Conservation (phyloP, 768 basidiomycete genomes). For the Tricholoma furcatifolium region DNA sequence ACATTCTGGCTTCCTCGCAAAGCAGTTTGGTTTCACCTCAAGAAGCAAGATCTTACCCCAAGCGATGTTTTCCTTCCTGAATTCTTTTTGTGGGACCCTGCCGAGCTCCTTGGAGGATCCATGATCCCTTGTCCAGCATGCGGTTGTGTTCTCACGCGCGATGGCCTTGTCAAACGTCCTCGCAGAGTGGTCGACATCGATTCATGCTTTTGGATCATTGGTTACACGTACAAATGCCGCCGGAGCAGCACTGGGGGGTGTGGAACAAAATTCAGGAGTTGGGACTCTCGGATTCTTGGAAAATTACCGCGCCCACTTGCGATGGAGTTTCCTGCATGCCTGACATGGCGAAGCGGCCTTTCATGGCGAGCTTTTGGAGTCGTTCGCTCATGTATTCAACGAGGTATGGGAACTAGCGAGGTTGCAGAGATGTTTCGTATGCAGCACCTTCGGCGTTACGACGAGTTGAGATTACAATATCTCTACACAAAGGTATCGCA, state of each 20-base stretch:
- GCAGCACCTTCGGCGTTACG: constrained; percentile 18
- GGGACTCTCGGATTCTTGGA: not conserved
- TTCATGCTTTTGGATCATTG: constrained; percentile 13
- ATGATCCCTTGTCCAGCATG: constrained; percentile 9
- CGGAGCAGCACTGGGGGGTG: not conserved
- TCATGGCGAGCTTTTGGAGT: constrained; percentile 16
- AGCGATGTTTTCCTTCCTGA: constrained; percentile 7
- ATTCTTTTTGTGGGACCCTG: constrained; percentile 19
- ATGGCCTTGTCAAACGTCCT: constrained; percentile 9
- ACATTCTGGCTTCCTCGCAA: constrained; percentile 1
- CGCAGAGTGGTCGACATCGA: constrained; percentile 14
- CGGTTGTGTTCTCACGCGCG: constrained; percentile 3
- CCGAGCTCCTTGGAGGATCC: not conserved
- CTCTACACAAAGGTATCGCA: constrained; percentile 1
- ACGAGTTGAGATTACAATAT: constrained; percentile 11
- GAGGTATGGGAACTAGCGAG: constrained; percentile 21
- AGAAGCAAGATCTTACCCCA: constrained; percentile 7
- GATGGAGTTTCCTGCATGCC: constrained; percentile 16
- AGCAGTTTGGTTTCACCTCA: not conserved
- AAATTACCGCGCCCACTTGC: not conserved
- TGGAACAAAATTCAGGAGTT: constrained; percentile 1
- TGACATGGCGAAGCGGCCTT: constrained; percentile 19
- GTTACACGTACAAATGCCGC: constrained; percentile 11
- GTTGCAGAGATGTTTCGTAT: too few relatives aligned
- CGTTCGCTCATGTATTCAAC: constrained; percentile 18